These are phyloP conservation scores for Alternaria gaisen DNA, from an alignment of 2,329 filamentous ascomycete genomes.

Conservation along the genomic window DNA sequence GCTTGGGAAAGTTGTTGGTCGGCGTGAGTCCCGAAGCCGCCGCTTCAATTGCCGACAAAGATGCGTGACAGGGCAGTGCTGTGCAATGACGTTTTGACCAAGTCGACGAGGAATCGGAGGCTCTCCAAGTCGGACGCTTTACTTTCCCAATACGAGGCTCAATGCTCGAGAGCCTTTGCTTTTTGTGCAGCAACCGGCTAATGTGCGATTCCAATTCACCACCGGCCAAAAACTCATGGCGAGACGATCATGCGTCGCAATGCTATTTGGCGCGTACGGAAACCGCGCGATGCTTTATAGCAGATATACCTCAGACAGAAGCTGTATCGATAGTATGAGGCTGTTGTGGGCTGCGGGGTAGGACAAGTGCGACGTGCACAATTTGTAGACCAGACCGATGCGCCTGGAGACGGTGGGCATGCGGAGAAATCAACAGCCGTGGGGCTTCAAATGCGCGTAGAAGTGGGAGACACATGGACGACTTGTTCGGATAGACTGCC, in stretches of 20 bases:
- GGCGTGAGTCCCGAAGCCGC: not conserved
- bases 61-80: not conserved
- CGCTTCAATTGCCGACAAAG: slow-evolving; percentile 1
- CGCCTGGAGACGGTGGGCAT: no score
- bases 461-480: no score
- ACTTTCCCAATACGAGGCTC: not conserved
- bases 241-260: not conserved
- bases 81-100: not conserved
- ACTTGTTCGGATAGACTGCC: no score
- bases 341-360: no score
- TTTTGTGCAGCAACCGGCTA: not conserved
- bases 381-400: no score
- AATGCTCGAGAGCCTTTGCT: not conserved
- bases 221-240: not conserved
- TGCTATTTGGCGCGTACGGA: no score
- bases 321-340: no score
- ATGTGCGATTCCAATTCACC: not conserved
- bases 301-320: no score
- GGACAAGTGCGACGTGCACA: no score
- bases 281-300: no score
- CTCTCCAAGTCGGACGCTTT: not conserved
- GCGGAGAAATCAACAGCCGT: no score
- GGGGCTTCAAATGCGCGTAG: no score
- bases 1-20: not conserved
- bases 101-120: not conserved